Evolutionary conservation across 306 rosid species (phyloP).

Genomic region (Ormosia emarginata): DNA sequence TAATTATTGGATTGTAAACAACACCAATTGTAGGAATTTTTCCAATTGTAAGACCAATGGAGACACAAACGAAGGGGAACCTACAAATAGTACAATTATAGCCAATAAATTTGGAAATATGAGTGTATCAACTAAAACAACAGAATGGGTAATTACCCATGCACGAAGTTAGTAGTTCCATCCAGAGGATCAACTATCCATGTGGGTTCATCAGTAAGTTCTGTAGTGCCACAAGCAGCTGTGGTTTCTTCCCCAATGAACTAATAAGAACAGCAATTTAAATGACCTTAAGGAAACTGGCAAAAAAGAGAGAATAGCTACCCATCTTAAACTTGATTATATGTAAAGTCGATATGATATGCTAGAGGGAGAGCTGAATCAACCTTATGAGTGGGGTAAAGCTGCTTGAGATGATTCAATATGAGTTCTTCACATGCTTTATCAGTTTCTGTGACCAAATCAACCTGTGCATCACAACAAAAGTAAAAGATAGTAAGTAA

Average conservation of each 20-base stretch:
- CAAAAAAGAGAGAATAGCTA: not conserved
- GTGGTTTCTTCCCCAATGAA: constrained; percentile 97
- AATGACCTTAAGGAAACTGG: constrained; percentile 6
- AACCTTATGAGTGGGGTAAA: constrained; percentile 86
- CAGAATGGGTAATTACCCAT: constrained; percentile 63
- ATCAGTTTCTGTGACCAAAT: constrained; percentile 97
- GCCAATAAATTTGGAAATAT: constrained; percentile 12
- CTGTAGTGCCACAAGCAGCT: constrained; percentile 80
- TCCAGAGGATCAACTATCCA: constrained; percentile 99
- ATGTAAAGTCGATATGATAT: not conserved
- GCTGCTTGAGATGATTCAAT: constrained; percentile 74
- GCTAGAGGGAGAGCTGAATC: not conserved
- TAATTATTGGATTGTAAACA: constrained; percentile 88
- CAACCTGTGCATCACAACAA: constrained; percentile 64
- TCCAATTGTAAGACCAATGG: constrained; percentile 90
- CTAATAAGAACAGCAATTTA: constrained; percentile 38
- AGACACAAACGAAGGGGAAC: constrained; percentile 93
- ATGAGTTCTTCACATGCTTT: constrained; percentile 95
- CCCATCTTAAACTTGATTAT: not conserved
- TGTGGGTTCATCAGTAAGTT: constrained; percentile 91
- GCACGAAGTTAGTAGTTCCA: constrained; percentile 97
- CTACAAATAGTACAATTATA: constrained; percentile 33
- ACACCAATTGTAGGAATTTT: constrained; percentile 85
- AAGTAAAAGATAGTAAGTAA: not conserved
- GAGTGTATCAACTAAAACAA: constrained; percentile 11